Evolutionary conservation across 2,329 filamentous ascomycete species (phyloP), one percentile per base, ranked within the genome.

Genomic region (Aspergillus puulaauensis): DNA sequence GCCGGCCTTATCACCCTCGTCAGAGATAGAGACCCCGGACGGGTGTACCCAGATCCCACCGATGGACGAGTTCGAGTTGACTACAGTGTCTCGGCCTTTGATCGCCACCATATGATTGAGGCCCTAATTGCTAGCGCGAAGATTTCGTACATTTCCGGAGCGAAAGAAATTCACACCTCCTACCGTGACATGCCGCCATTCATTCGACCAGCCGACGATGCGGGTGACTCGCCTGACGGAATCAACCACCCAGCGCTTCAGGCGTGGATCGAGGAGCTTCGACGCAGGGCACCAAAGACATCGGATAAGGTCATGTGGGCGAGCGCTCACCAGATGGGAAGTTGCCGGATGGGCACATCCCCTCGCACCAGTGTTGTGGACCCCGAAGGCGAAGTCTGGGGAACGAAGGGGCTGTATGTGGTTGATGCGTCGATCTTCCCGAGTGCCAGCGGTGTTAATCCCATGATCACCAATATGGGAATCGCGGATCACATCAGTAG

Each of bases 121-220:
- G 91, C 90, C 8, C 67, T 91, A 6, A 71, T 93, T 49, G 90
- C 86, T 2, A 77, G 89, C 2, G 86, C 88, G 35, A 91, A 92
- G 71, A 86, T 96, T 41, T 85, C 87, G 61, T 93, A 92, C 71
- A 83, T 91, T 46, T 82, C 85, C 41, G 91, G 92, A 23, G 93
- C 93, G 0, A 80, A 78, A n/a, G 91, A 96, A 74, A 93, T 97
- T 69, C 84, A 88, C 68, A 80, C 87, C 0, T 78, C 81, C 3
- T 79, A 90, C 19, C 82, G 84, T 0, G 86, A 85, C 9, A 72
- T 91, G 37, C 78, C 82, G 33, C 82, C 87, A 0, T 97, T 92
- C 69, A 71, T 83, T 31, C 82, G 84, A 12, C 66, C 72, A 4
- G 63, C 66, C 6, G 63, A 60, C 11, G 64, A 65, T 6, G 62